These are phyloP conservation scores for Tetrapisispora iriomotensis DNA, from an alignment of 805 yeast species.

Conservation along the genomic window DNA sequence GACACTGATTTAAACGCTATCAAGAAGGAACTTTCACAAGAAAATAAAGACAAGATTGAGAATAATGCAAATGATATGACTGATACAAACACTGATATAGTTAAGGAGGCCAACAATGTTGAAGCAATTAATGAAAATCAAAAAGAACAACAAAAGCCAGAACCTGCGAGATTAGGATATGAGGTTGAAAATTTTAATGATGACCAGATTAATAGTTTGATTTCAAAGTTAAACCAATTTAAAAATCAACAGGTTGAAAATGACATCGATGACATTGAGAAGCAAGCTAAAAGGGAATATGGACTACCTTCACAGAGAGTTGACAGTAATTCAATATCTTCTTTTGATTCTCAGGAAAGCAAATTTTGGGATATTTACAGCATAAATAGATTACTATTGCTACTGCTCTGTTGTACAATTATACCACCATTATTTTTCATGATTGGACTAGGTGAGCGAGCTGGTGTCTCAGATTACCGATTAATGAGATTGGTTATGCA, in stretches of 20 bases:
- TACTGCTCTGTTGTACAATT: slow-evolving; percentile 13
- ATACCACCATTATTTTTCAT: slow-evolving; percentile 26
- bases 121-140: not conserved
- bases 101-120: not conserved
- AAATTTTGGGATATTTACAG: slow-evolving; percentile 19
- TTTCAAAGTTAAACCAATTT: not conserved
- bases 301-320: slow-evolving; percentile 15
- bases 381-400: slow-evolving; percentile 10
- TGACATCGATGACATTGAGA: not conserved
- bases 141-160: not conserved
- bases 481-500: slow-evolving; percentile 22
- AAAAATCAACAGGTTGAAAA: not conserved
- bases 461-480: slow-evolving; percentile 16
- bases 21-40: not conserved
- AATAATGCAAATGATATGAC: not conserved
- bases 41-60: not conserved
- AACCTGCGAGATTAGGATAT: not conserved
- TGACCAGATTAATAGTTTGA: not conserved
- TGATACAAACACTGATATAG: not conserved
- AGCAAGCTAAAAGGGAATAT: not conserved
- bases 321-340: slow-evolving; percentile 15
- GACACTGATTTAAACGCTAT: not conserved
- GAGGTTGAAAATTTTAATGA: slow-evolving; percentile 1
- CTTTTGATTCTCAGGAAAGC: slow-evolving; percentile 15
- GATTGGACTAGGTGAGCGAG: slow-evolving; percentile 16